Conservation (phyloP, 768 basidiomycete genomes). For the Suillus clintonianus region DNA sequence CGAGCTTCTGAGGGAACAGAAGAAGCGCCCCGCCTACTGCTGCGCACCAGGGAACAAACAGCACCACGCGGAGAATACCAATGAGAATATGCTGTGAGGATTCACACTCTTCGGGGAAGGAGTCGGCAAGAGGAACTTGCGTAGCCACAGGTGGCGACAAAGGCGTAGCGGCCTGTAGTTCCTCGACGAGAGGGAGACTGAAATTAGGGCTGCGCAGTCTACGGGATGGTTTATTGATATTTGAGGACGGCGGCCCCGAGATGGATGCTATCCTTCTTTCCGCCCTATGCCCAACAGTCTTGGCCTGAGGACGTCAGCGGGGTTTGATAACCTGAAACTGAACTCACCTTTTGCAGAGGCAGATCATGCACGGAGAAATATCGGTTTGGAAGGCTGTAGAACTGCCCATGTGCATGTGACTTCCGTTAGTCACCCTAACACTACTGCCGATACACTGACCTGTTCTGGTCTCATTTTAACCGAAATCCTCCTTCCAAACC, state of each 20-base stretch:
- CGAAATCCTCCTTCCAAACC: slow-evolving; percentile 31
- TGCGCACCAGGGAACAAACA: slow-evolving; percentile 39
- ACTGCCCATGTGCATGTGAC: slow-evolving; percentile 10
- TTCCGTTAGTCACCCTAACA: neutral
- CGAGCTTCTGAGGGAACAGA: slow-evolving; percentile 28
- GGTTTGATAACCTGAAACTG: neutral
- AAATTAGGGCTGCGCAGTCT: slow-evolving; percentile 12
- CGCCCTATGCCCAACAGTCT: slow-evolving; percentile 17
- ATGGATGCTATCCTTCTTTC: slow-evolving; percentile 20
- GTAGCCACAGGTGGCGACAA: neutral
- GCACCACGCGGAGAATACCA: slow-evolving; percentile 15
- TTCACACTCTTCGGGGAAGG: neutral
- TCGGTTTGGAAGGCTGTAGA: slow-evolving; percentile 31
- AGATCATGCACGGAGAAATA: slow-evolving; percentile 31
- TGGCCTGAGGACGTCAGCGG: neutral
- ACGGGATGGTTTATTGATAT: slow-evolving; percentile 4
- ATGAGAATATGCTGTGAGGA: neutral
- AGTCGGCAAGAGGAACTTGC: neutral
- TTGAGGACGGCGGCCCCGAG: slow-evolving; percentile 19
- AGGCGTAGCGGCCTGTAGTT: neutral
- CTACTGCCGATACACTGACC: slow-evolving; percentile 16
- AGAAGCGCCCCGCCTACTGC: slow-evolving; percentile 35
- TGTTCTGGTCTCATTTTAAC: slow-evolving; percentile 24
- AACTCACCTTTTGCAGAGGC: slow-evolving; percentile 16
- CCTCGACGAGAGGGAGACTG: slow-evolving; percentile 15